A percentile compares a stretch with the other conserved stretches of the same genome.
Conservation (phyloP, 352 stramenopile genomes). For the Phytophthora ramorum region DNA sequence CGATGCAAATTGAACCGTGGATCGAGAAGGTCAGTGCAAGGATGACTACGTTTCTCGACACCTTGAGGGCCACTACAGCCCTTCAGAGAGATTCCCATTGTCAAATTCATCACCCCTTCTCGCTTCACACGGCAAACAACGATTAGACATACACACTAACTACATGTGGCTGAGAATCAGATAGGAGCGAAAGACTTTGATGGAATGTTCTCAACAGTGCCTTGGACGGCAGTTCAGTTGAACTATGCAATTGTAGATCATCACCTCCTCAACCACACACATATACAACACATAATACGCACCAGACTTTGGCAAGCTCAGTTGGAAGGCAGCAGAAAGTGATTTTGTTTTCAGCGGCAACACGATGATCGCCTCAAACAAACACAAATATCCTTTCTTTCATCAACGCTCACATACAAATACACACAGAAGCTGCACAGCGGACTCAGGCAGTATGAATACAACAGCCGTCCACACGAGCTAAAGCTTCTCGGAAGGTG, state of each 20-base stretch:
- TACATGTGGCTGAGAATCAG: conserved; percentile 60
- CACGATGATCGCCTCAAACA: conserved; percentile 61
- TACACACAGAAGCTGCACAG: conserved; percentile 13
- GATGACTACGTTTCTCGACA: conserved; percentile 78
- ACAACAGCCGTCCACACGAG: conserved; percentile 78
- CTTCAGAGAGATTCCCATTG: conserved; percentile 88
- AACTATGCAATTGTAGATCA: conserved; percentile 83
- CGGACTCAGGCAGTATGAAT: conserved; percentile 88
- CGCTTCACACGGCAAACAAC: conserved; percentile 9
- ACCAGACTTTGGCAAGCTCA: conserved; percentile 56
- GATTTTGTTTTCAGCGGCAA: conserved; percentile 72
- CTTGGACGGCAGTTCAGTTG: conserved; percentile 69
- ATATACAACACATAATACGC: neutral
- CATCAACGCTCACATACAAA: conserved; percentile 58
- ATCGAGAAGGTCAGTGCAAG: conserved; percentile 75
- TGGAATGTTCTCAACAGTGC: conserved; percentile 68
- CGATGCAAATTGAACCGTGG: neutral
- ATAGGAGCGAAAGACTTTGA: conserved; percentile 90
- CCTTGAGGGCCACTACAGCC: conserved; percentile 35
- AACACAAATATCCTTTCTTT: conserved; percentile 86
- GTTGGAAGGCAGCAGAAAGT: conserved; percentile 90
- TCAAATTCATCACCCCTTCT: conserved; percentile 80
- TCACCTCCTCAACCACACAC: conserved; percentile 57
- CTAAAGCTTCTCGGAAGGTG: conserved; percentile 84
- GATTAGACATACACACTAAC: neutral